These are phyloP conservation scores for Diplodia seriata DNA, from an alignment of 2,329 filamentous ascomycete species.

Conservation along the genomic window DNA sequence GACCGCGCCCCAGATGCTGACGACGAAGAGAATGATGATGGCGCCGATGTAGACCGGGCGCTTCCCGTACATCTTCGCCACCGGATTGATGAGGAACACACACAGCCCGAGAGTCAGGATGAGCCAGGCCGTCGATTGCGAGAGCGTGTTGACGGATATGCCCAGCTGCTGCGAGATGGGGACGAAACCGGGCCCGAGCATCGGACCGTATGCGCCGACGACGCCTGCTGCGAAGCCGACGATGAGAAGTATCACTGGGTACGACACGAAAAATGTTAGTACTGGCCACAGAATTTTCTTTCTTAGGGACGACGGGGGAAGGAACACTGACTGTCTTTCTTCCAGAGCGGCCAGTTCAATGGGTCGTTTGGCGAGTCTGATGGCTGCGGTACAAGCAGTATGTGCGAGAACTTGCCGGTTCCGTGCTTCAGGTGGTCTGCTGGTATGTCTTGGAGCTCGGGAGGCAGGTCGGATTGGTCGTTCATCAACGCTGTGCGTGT, in stretches of 20 bases:
- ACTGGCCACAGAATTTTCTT: not conserved
- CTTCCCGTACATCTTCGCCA: conserved; percentile 59
- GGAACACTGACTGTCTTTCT: conserved; percentile 63
- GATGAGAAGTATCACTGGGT: conserved; percentile 66
- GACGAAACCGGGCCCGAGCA: conserved; percentile 60
- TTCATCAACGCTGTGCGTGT: conserved; percentile 51
- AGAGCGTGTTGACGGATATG: conserved; percentile 54
- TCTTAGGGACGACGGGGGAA: not conserved
- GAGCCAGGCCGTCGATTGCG: conserved; percentile 57
- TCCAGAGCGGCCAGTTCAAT: conserved; percentile 77
- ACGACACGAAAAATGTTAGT: no score
- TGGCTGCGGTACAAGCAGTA: conserved; percentile 53
- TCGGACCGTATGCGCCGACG: conserved; percentile 60
- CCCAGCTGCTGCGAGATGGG: conserved; percentile 53
- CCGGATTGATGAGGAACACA: conserved; percentile 59
- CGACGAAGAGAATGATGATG: conserved; percentile 56
- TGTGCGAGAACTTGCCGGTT: conserved; percentile 41
- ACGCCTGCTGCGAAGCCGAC: conserved; percentile 56
- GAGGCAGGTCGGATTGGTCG: conserved; percentile 56
- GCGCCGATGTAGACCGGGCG: conserved; percentile 59
- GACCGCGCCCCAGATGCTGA: conserved; percentile 57
- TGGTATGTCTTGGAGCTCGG: conserved; percentile 54
- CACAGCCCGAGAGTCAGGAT: conserved; percentile 58
- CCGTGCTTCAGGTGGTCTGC: conserved; percentile 46
- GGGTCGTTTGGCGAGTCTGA: conserved; percentile 59